Percentiles rank a stretch among this genome's conserved stretches.
Evolutionary conservation across 1,139 yeast genomes (phyloP).

Genomic region (Debaryomyces singareniensis): DNA sequence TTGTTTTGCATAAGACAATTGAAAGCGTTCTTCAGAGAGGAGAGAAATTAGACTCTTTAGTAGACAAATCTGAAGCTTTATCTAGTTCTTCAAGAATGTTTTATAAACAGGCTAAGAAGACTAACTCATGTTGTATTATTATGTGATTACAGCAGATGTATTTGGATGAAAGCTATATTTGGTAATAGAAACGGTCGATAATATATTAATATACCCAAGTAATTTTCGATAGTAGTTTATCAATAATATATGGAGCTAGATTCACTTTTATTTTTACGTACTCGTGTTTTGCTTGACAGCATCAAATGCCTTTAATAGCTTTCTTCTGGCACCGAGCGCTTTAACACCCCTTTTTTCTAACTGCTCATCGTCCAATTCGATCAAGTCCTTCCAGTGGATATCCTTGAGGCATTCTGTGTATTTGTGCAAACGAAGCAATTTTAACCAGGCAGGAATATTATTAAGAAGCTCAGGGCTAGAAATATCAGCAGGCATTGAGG

Average conservation of each 20-base stretch:
- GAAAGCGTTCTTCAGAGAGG: conserved; percentile 94
- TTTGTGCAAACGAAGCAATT: conserved; percentile 83
- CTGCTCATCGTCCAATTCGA: conserved; percentile 61
- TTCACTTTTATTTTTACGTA: not conserved
- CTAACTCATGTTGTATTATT: conserved; percentile 90
- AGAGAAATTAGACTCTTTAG: conserved; percentile 88
- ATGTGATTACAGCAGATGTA: no score
- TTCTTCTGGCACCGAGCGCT: conserved; percentile 93
- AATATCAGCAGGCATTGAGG: conserved; percentile 57
- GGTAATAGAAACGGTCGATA: no score
- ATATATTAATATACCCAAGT: no score
- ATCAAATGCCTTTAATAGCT: conserved; percentile 84
- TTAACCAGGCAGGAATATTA: conserved; percentile 90
- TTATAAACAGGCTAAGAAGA: conserved; percentile 95
- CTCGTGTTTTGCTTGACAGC: conserved; percentile 42
- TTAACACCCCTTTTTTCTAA: conserved; percentile 78
- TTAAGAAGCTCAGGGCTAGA: conserved; percentile 57
- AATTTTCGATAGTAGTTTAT: no score
- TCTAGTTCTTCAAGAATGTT: conserved; percentile 87
- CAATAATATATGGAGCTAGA: no score
- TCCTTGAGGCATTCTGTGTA: conserved; percentile 81
- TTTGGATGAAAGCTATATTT: no score
- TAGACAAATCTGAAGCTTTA: conserved; percentile 90
- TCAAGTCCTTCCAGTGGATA: conserved; percentile 72
- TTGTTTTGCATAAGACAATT: conserved; percentile 91